phyloP scores from a whole-genome alignment of 139 green algal genomes.

The Haematococcus sp. region DNA sequence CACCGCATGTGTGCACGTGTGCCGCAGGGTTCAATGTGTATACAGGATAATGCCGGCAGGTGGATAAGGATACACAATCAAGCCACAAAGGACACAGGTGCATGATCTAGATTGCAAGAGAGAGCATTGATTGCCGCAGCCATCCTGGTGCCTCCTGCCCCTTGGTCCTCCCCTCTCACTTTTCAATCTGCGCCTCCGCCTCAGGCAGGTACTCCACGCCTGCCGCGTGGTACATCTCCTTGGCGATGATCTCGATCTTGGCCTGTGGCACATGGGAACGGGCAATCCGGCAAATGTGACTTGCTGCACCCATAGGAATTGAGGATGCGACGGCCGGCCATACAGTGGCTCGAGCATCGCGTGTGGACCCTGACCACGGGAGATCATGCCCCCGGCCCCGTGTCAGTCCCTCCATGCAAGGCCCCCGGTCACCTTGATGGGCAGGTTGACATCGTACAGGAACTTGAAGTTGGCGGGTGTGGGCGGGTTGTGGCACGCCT shows the following conservation, averaged over 20 bases:
- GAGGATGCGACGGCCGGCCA: too few relatives aligned
- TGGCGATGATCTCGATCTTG: constrained; percentile 94
- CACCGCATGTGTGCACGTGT: too few relatives aligned
- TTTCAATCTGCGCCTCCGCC: constrained; percentile 44
- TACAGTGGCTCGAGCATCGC: too few relatives aligned
- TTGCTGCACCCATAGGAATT: background rate
- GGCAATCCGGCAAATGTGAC: too few relatives aligned
- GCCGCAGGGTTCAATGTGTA: background rate
- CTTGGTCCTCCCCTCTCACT: constrained; percentile 3
- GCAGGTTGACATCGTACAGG: constrained; percentile 73
- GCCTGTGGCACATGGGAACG: constrained; percentile 68
- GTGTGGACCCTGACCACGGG: too few relatives aligned
- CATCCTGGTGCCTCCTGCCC: too few relatives aligned
- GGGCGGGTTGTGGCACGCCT: constrained; percentile 56
- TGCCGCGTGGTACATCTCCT: constrained; percentile 82
- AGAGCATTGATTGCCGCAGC: too few relatives aligned
- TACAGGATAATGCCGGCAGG: background rate
- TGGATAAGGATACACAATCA: too few relatives aligned
- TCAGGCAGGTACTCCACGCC: constrained; percentile 82
- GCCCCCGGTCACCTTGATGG: constrained; percentile 88
- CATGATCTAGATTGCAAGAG: too few relatives aligned
- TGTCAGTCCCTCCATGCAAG: too few relatives aligned
- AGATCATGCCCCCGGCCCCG: too few relatives aligned
- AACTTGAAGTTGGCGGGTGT: constrained; percentile 78
- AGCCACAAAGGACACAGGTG: too few relatives aligned